Evolutionary conservation across 208 protist species (phyloP).

Genomic region (Herpetomonas muscarum): DNA sequence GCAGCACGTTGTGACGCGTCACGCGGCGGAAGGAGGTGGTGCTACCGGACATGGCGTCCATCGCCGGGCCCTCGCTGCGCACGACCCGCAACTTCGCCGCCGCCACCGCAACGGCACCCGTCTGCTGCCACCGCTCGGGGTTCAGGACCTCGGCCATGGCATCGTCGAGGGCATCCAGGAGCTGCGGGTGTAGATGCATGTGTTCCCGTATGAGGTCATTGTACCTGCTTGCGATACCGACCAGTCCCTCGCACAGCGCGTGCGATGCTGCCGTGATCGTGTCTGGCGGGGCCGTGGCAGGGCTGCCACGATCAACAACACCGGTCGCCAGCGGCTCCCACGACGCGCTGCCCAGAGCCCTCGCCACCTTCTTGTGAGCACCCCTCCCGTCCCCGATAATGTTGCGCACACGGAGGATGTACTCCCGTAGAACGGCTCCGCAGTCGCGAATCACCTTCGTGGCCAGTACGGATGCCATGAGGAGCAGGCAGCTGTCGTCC

Average conservation of each 20-base stretch:
- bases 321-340: not conserved
- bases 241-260: constrained; percentile 25
- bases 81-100: too few relatives aligned
- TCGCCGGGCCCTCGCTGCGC: too few relatives aligned
- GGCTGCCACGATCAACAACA: not conserved
- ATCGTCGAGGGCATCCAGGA: constrained; percentile 39
- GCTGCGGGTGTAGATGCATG: constrained; percentile 27
- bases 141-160: constrained; percentile 48
- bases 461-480: constrained; percentile 52
- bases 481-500: constrained; percentile 39
- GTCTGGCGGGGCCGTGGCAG: not conserved
- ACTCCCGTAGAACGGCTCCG: constrained; percentile 18
- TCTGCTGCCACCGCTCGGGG: constrained; percentile 39
- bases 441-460: constrained; percentile 39
- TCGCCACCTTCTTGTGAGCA: not conserved
- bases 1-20: constrained; percentile 30
- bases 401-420: constrained; percentile 13
- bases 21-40: not conserved
- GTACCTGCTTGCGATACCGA: constrained; percentile 21
- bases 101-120: constrained; percentile 17
- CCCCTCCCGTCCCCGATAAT: not conserved
- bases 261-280: constrained; percentile 15
- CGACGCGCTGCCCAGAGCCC: not conserved
- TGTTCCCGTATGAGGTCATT: constrained; percentile 28
- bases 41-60: constrained; percentile 6